phyloP scores from a whole-genome alignment of 2,329 filamentous ascomycete genomes.

The Hortaea sp. region DNA sequence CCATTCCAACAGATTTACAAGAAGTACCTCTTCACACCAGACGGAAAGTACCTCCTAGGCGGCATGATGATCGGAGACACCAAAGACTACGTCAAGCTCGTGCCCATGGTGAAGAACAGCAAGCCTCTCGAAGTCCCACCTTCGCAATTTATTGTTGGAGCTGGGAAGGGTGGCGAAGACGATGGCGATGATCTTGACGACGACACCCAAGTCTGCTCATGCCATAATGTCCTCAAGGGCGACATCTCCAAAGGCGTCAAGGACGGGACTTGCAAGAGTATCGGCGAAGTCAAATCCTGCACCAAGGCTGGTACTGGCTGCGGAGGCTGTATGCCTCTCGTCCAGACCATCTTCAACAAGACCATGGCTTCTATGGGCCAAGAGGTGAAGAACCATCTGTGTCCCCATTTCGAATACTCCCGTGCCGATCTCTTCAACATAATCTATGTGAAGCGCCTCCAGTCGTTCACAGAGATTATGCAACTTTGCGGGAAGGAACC shows the following conservation, averaged over 20 bases:
- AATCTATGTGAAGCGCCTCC: conserved; percentile 68
- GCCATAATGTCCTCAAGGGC: conserved; percentile 84
- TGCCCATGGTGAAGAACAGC: conserved; percentile 76
- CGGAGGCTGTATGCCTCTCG: conserved; percentile 79
- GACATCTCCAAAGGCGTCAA: conserved; percentile 65
- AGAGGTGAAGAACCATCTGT: conserved; percentile 78
- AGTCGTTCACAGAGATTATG: conserved; percentile 68
- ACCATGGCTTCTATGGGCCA: conserved; percentile 77
- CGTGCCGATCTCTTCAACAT: conserved; percentile 87
- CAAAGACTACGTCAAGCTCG: conserved; percentile 78
- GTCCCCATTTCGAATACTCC: conserved; percentile 73
- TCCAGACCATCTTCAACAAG: conserved; percentile 82
- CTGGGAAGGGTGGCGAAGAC: conserved; percentile 61
- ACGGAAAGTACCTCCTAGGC: conserved; percentile 78
- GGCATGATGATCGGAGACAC: conserved; percentile 97
- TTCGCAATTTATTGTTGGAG: conserved; percentile 72
- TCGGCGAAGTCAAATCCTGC: conserved; percentile 76
- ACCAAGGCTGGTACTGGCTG: conserved; percentile 89
- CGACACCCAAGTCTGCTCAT: conserved; percentile 83
- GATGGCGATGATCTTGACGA: conserved; percentile 71
- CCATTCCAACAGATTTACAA: conserved; percentile 85
- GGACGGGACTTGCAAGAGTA: conserved; percentile 67
- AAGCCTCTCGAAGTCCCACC: conserved; percentile 70
- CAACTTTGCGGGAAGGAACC: conserved; percentile 61
- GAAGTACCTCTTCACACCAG: conserved; percentile 82